These are phyloP conservation scores for Ramaria rubella DNA, from an alignment of 768 basidiomycete genomes.

Conservation along the genomic window DNA sequence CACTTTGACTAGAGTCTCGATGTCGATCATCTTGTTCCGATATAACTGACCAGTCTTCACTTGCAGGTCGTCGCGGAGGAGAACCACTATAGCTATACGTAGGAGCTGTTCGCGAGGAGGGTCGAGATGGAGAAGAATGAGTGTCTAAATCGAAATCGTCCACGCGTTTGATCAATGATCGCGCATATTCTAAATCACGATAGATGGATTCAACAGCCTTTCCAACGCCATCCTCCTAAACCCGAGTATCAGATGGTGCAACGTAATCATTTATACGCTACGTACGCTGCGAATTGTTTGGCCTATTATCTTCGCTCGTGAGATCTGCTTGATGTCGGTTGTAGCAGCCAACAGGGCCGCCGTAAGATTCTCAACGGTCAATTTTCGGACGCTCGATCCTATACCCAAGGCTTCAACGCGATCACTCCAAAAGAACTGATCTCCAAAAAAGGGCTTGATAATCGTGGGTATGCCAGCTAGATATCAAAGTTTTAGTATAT, in stretches of 20 bases:
- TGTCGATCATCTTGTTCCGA: constrained; percentile 64
- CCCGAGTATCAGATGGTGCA: constrained; percentile 1
- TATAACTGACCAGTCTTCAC: constrained; percentile 86
- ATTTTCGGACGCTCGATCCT: constrained; percentile 79
- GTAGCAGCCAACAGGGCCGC: constrained; percentile 79
- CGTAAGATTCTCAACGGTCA: constrained; percentile 71
- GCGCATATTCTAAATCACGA: constrained; percentile 91
- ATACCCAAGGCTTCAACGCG: constrained; percentile 95
- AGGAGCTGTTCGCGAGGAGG: constrained; percentile 30
- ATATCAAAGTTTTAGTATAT: constrained; percentile 2
- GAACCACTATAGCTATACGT: constrained; percentile 54
- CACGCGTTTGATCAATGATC: constrained; percentile 68
- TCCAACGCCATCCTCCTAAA: constrained; percentile 88
- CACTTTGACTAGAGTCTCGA: constrained; percentile 38
- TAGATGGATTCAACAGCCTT: constrained; percentile 95
- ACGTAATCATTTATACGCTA: not conserved
- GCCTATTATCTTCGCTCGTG: constrained; percentile 75
- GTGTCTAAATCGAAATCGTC: constrained; percentile 27
- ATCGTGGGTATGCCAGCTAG: constrained; percentile 90
- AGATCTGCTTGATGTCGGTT: constrained; percentile 82
- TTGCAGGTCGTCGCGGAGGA: constrained; percentile 42
- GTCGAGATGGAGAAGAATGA: constrained; percentile 1
- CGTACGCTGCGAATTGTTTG: constrained; percentile 79
- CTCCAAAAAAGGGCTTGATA: constrained; percentile 96
- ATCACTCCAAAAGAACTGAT: constrained; percentile 97